Evolutionary conservation across 2,329 filamentous ascomycete genomes (phyloP), one percentile per base, ranked within the genome.

Genomic region (Clathrospora elynae): DNA sequence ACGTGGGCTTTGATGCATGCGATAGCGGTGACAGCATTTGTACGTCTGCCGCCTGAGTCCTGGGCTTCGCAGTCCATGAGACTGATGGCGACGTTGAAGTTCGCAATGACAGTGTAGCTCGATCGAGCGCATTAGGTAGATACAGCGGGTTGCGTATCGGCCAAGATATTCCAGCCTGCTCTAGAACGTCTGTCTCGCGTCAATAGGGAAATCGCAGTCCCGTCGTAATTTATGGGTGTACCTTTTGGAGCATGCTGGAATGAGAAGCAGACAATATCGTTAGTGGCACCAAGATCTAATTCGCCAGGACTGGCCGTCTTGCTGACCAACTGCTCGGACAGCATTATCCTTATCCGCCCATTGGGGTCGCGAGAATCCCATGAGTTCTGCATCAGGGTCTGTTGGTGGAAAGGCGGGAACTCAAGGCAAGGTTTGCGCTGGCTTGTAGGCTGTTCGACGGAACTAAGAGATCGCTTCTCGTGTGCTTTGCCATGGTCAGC

Each of bases 161-260:
- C 87, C 88, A 95, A 2, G 88, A 87, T 59, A 95, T 90, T 3
- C 79, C 80, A 2, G 83, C 84, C 47, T 74, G 77, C 67, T 93
- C 87, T 19, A 95, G 78, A 16, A 91, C 75, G 28, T 87, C 89
- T 89, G 53, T 11, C 5, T 13, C 46, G 69, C 57, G 34, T 55
- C 13, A 51, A 47, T 6, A 22, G 14, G n/a, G 13, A 2, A 4
- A 16, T 19, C 25, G 18, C 7, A 23, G 24, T 22, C 1, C 7
- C 9, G 1, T 11, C n/a, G 3, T 5, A 13, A 13, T 18, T 30
- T 9, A 11, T 4, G 11, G 12, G 70, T 77, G 54, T 73, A 92
- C 89, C 79, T 40, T 87, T 71, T 1, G 90, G 89, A 22, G 87
- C 90, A 73, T 93, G 88, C 61, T 93, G 88, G 59, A 95, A 95